Evolutionary conservation across 768 basidiomycete genomes (phyloP).

Genomic region (Mycena alexandri): DNA sequence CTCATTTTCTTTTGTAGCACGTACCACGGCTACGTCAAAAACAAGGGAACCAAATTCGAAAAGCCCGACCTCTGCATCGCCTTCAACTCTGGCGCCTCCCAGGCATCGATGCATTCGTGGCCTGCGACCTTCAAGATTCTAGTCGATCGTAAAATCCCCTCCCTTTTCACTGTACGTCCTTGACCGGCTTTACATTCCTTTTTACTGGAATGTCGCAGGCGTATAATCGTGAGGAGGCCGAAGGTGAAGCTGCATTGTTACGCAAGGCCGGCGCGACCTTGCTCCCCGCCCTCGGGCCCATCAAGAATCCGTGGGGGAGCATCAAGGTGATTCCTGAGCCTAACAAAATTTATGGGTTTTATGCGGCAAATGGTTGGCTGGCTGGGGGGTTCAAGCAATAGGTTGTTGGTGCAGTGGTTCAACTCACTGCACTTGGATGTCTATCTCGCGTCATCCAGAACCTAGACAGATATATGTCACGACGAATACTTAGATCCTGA

Average conservation of each 20-base stretch:
- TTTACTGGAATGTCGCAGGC: constrained; percentile 2
- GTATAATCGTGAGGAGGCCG: constrained; percentile 35
- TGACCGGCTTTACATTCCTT: neutral
- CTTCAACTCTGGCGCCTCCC: constrained; percentile 31
- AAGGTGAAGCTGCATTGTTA: constrained; percentile 27
- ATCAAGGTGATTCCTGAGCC: constrained; percentile 38
- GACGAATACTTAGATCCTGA: too few species aligned
- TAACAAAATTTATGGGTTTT: constrained; percentile 48
- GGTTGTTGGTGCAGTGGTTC: too few species aligned
- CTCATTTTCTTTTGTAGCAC: constrained; percentile 4
- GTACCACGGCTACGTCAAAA: constrained; percentile 25
- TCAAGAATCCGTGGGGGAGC: constrained; percentile 38
- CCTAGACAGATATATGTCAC: too few species aligned
- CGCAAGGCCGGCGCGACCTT: constrained; percentile 28
- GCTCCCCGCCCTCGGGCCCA: constrained; percentile 15
- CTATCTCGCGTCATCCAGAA: too few species aligned
- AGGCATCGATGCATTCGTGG: constrained; percentile 10
- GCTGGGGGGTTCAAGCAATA: constrained; percentile 46
- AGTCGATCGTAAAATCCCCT: constrained; percentile 20
- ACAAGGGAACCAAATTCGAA: constrained; percentile 17
- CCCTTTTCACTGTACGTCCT: constrained; percentile 27
- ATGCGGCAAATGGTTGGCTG: constrained; percentile 52
- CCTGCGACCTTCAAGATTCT: constrained; percentile 21
- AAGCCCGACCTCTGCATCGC: constrained; percentile 31
- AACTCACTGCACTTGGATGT: too few species aligned